Evolutionary conservation across 1,284 basidiomycete genomes (phyloP).

Genomic region (Golubevia pallescens): DNA sequence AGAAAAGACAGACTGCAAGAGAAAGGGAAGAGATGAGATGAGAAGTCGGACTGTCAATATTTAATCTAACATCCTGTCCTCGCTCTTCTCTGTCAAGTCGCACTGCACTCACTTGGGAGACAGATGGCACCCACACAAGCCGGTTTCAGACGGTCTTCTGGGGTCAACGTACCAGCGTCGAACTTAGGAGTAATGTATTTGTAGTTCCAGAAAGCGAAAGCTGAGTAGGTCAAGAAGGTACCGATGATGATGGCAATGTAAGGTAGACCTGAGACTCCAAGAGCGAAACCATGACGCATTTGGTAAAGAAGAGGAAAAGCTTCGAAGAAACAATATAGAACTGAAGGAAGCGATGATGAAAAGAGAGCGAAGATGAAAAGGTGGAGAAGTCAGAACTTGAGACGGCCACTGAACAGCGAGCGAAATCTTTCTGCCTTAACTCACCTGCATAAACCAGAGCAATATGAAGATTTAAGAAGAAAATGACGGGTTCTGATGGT

Average conservation of each 20-base stretch:
- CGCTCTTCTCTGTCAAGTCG: background rate
- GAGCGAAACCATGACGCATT: background rate
- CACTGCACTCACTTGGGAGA: constrained; percentile 15
- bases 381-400: too few species aligned
- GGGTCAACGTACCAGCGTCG: constrained; percentile 21
- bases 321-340: background rate
- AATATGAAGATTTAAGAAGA: constrained; percentile 24
- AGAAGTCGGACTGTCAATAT: background rate
- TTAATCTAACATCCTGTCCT: too few species aligned
- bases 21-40: background rate
- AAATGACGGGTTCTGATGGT: background rate
- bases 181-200: background rate
- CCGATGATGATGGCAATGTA: background rate
- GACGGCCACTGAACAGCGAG: too few species aligned
- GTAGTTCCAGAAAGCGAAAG: background rate
- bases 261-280: background rate
- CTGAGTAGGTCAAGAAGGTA: background rate
- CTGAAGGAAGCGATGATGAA: too few species aligned
- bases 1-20: constrained; percentile 22
- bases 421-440: too few species aligned
- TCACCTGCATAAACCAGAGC: constrained; percentile 37
- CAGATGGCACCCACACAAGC: constrained; percentile 22
- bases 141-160: constrained; percentile 38
- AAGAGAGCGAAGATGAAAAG: too few species aligned
- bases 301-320: background rate